A percentile compares a stretch with the other conserved stretches of the same genome.
Conservation (phyloP, 371 early-diverging fungal genomes). For the Umbelopsis sp. region DNA sequence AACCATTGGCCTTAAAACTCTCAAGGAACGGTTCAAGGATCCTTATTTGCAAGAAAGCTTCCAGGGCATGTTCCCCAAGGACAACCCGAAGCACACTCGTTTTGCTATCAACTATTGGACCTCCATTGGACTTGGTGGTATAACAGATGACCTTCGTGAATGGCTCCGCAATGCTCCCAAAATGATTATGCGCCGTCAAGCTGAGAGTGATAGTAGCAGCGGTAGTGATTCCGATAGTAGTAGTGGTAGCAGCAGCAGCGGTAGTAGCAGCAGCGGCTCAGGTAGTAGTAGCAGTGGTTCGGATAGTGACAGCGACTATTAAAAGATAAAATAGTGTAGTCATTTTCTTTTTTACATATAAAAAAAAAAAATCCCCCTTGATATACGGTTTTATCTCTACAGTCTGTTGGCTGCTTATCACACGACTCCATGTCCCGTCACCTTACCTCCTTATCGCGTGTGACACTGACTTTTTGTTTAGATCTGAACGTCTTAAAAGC, state of each 20-base stretch:
- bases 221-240: constrained; percentile 28
- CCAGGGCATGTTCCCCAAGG: constrained; percentile 90
- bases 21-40: constrained; percentile 79
- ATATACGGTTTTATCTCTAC: background rate
- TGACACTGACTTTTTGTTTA: background rate
- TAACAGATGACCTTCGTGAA: constrained; percentile 94
- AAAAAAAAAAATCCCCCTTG: background rate
- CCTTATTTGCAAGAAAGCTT: constrained; percentile 66
- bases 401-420: background rate
- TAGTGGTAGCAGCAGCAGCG: constrained; percentile 27
- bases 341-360: background rate
- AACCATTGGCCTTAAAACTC: constrained; percentile 77
- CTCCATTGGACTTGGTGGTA: constrained; percentile 88
- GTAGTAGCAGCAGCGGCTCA: constrained; percentile 23
- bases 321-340: background rate
- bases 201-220: constrained; percentile 30
- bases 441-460: constrained; percentile 12
- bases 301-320: constrained; percentile 20
- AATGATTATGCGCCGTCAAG: constrained; percentile 51
- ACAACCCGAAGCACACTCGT: constrained; percentile 85
- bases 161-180: constrained; percentile 70
- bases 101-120: constrained; percentile 99
- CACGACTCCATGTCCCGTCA: background rate
- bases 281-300: constrained; percentile 26
- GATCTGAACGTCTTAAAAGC: too few species aligned